Evolutionary conservation across 148 eudicot genomes (phyloP).

Genomic region (Simmondsia chinensis): DNA sequence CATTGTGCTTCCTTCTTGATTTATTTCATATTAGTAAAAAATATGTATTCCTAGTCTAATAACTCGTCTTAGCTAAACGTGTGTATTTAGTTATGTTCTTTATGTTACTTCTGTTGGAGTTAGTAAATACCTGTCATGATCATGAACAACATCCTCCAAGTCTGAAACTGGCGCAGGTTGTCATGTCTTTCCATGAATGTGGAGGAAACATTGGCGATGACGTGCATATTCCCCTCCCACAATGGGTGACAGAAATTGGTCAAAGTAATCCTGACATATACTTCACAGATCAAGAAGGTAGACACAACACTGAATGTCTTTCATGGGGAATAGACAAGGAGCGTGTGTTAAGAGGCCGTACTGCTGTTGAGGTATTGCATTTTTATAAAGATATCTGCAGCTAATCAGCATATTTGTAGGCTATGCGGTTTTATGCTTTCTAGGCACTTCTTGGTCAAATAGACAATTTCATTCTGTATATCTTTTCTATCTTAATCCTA

Average conservation of each 20-base stretch:
- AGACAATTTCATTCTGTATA: not conserved
- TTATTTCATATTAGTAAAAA: too few species aligned
- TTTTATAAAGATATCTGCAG: not conserved
- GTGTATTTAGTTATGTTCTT: too few species aligned
- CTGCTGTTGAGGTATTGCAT: conserved; percentile 67
- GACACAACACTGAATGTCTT: conserved; percentile 58
- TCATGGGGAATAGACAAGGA: conserved; percentile 92
- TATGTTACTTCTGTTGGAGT: too few species aligned
- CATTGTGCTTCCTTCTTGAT: too few species aligned
- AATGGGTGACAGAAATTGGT: conserved; percentile 75
- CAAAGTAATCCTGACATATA: conserved; percentile 70
- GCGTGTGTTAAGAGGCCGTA: conserved; percentile 73
- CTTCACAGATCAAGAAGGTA: conserved; percentile 70
- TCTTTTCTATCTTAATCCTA: too few species aligned
- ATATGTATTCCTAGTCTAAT: too few species aligned
- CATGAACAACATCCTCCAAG: not conserved
- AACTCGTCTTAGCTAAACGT: too few species aligned
- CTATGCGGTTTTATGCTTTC: too few species aligned
- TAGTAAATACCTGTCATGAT: too few species aligned
- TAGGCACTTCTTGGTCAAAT: not conserved
- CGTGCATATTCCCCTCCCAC: conserved; percentile 80
- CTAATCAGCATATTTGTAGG: not conserved
- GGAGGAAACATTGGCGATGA: conserved; percentile 89
- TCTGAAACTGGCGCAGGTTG: conserved; percentile 37
- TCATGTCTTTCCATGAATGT: conserved; percentile 92